Evolutionary conservation across 257 asterid species (phyloP).

Genomic region (Primulina eburnea): DNA sequence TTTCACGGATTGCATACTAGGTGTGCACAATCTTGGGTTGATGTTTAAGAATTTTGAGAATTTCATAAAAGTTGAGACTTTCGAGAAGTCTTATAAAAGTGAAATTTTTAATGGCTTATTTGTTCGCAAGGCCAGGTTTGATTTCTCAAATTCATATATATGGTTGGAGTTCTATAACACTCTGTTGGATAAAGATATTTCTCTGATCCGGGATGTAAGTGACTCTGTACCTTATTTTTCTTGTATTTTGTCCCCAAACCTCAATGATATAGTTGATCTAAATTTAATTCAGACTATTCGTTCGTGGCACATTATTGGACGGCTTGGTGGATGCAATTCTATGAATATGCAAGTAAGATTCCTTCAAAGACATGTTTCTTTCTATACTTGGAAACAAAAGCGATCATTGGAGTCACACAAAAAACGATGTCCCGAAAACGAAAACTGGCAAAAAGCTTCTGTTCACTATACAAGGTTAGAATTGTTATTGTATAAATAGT

Average conservation of each 20-base stretch:
- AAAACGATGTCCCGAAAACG: not conserved
- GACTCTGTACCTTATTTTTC: slow-evolving; percentile 15
- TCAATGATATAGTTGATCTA: slow-evolving; percentile 21
- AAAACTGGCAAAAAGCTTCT: not conserved
- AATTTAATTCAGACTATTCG: slow-evolving; percentile 61
- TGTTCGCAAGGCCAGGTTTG: slow-evolving; percentile 53
- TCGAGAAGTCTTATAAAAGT: slow-evolving; percentile 2
- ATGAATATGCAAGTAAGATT: slow-evolving; percentile 87
- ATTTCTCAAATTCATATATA: slow-evolving; percentile 73
- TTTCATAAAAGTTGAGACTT: slow-evolving; percentile 1
- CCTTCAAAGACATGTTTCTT: slow-evolving; percentile 8
- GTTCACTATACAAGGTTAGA: not conserved
- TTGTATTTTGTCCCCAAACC: slow-evolving; percentile 21
- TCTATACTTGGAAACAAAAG: slow-evolving; percentile 4
- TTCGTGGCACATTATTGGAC: slow-evolving; percentile 94
- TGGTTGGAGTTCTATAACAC: slow-evolving; percentile 92
- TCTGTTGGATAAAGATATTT: slow-evolving; percentile 71
- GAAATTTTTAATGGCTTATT: slow-evolving; percentile 14
- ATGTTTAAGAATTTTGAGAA: not conserved
- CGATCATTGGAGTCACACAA: slow-evolving; percentile 3
- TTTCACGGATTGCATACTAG: not conserved
- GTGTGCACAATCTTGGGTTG: not conserved
- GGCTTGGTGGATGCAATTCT: slow-evolving; percentile 96
- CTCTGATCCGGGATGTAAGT: slow-evolving; percentile 83
- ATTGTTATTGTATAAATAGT: slow-evolving; percentile 6